Conservation (phyloP, 2,329 filamentous ascomycete species). For the Raffaelea arxii region DNA sequence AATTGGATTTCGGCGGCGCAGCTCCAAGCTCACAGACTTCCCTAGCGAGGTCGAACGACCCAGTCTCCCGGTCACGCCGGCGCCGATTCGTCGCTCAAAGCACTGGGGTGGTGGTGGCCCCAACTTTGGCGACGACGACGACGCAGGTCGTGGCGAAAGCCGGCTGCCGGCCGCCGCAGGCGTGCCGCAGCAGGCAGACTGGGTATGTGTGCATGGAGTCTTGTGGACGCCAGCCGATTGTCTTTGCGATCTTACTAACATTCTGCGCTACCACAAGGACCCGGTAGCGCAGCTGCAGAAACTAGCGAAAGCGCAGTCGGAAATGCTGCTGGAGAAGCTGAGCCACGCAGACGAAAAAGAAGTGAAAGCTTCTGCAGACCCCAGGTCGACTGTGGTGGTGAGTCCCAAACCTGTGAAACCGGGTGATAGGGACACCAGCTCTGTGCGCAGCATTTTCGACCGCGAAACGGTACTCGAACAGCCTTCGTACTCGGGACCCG, state of each 20-base stretch:
- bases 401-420: conserved; percentile 26
- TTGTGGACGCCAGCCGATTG: conserved; percentile 40
- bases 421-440: conserved; percentile 14
- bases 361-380: conserved; percentile 22
- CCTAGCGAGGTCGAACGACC: conserved; percentile 73
- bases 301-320: conserved; percentile 56
- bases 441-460: conserved; percentile 17
- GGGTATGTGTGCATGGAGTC: conserved; percentile 69
- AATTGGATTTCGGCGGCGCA: conserved; percentile 21
- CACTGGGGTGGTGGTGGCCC: conserved; percentile 51
- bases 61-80: conserved; percentile 83
- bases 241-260: conserved; percentile 47
- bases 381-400: conserved; percentile 30
- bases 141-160: conserved; percentile 30
- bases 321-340: conserved; percentile 47
- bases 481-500: conserved; percentile 41
- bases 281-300: conserved; percentile 60
- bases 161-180: conserved; percentile 68
- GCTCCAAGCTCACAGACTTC: conserved; percentile 75
- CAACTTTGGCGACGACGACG: conserved; percentile 34
- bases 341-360: conserved; percentile 24
- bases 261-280: conserved; percentile 48
- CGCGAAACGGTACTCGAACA: conserved; percentile 19
- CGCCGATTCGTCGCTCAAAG: conserved; percentile 59
- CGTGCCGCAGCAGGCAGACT: conserved; percentile 79